Conservation (phyloP, 441 rosid species). For the Erodium trifolium region DNA sequence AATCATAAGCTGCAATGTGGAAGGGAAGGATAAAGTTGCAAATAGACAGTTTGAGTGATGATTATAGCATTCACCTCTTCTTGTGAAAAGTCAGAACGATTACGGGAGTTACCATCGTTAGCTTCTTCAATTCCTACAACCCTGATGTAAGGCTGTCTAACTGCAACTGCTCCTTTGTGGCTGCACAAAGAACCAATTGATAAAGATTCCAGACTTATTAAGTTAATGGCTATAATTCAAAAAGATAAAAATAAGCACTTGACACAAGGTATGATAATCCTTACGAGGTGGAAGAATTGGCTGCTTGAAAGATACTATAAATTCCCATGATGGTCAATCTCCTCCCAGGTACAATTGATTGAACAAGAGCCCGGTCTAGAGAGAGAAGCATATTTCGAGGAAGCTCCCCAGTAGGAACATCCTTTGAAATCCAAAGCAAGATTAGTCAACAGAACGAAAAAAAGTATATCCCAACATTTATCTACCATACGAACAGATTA, state of each 20-base stretch:
- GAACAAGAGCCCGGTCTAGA: constrained; percentile 84
- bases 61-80: constrained; percentile 57
- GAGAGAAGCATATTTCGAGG: constrained; percentile 94
- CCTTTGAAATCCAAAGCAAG: constrained; percentile 35
- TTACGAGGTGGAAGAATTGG: constrained; percentile 66
- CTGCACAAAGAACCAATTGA: constrained; percentile 28
- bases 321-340: constrained; percentile 89
- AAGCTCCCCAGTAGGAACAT: constrained; percentile 98
- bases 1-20: not conserved
- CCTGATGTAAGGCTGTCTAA: constrained; percentile 89
- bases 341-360: constrained; percentile 84
- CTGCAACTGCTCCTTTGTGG: constrained; percentile 90
- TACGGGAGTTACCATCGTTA: constrained; percentile 69
- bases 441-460: constrained; percentile 1
- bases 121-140: constrained; percentile 82
- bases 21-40: not conserved
- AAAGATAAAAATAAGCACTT: not conserved
- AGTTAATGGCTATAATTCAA: constrained; percentile 1
- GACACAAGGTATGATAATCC: constrained; percentile 16
- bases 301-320: constrained; percentile 83
- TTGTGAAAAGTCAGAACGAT: constrained; percentile 58
- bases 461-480: not conserved
- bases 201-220: not conserved
- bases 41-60: not conserved
- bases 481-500: constrained; percentile 5